Conservation (phyloP, 2,329 filamentous ascomycete species). For the Penicillium sp. region DNA sequence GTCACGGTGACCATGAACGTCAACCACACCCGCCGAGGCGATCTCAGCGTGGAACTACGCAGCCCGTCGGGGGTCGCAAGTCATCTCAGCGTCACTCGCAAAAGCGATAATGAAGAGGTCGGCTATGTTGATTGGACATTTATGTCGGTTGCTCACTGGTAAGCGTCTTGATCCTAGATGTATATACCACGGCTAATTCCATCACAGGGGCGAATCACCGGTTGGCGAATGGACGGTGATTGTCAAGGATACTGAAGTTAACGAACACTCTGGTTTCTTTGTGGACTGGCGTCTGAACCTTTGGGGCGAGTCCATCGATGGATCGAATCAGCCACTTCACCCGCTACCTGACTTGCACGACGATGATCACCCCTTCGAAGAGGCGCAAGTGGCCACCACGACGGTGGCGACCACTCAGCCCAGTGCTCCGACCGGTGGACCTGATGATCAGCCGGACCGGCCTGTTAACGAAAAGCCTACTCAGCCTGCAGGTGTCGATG, state of each 20-base stretch:
- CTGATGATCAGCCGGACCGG: slow-evolving; percentile 61
- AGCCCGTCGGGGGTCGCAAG: slow-evolving; percentile 78
- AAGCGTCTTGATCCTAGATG: slow-evolving; percentile 33
- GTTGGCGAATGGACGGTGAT: slow-evolving; percentile 86
- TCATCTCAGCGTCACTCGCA: slow-evolving; percentile 71
- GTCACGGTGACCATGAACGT: slow-evolving; percentile 98
- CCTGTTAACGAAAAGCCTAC: slow-evolving; percentile 57
- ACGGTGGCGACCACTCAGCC: slow-evolving; percentile 49
- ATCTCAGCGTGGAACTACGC: slow-evolving; percentile 84
- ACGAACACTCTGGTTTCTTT: slow-evolving; percentile 71
- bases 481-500: slow-evolving; percentile 13
- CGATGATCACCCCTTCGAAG: slow-evolving; percentile 70
- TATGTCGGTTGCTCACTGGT: slow-evolving; percentile 97
- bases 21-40: slow-evolving; percentile 76
- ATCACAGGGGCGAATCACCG: slow-evolving; percentile 71
- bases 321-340: slow-evolving; percentile 63
- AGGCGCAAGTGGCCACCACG: slow-evolving; percentile 58
- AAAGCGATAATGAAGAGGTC: slow-evolving; percentile 56
- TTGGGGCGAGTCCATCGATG: slow-evolving; percentile 84
- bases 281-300: slow-evolving; percentile 89
- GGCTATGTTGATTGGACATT: slow-evolving; percentile 97
- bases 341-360: slow-evolving; percentile 79
- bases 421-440: slow-evolving; percentile 38
- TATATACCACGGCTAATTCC: slow-evolving; percentile 30
- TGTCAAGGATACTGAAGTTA: slow-evolving; percentile 75